Evolutionary conservation across 768 basidiomycete species (phyloP), one percentile per base, ranked within the genome.

Genomic region (Suillus lakei): DNA sequence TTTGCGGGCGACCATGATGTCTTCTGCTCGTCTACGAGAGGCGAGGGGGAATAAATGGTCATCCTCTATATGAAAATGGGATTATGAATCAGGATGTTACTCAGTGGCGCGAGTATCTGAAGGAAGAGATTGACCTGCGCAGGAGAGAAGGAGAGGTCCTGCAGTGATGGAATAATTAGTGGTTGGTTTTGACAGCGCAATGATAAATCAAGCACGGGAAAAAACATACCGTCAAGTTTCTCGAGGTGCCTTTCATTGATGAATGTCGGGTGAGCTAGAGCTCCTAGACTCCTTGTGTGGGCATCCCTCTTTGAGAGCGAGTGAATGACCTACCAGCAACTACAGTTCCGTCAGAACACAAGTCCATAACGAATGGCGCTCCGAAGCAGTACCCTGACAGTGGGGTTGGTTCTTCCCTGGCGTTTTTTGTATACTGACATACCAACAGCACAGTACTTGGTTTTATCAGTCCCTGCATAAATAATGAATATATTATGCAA

Each of bases 371-470:
- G 61, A 80, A 85, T 0, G 85, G 83, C 8, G 77, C 87, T 3
- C 86, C 85, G 65, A 86, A 87, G 69, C 85, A 89, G 61, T 87
- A 87, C 4, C 86, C 85, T 86, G 38, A 10, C n/a, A n/a, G n/a
- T n/a, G n/a, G n/a, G n/a, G n/a, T n/a, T n/a, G n/a, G n/a, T n/a
- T n/a, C n/a, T n/a, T n/a, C n/a, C n/a, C n/a, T n/a, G 13, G 12
- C 26, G 10, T 34, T n/a, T n/a, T 12, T 34, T 55, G 32, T 23
- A 23, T 55, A 15, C 13, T 55, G 15, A 68, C 81, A 39, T 62
- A 83, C 83, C 85, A 54, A 81, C 82, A 1, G 83, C 76, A 15
- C 68, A 74, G 55, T 83, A 86, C 32, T 79, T 48, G 23, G 48
- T 75, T 15, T 78, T 80, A 30, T 69, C 68, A 0, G 69, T 63